Evolutionary conservation across 1,284 basidiomycete species (phyloP).

Genomic region (Lignosus rhinocerotis): DNA sequence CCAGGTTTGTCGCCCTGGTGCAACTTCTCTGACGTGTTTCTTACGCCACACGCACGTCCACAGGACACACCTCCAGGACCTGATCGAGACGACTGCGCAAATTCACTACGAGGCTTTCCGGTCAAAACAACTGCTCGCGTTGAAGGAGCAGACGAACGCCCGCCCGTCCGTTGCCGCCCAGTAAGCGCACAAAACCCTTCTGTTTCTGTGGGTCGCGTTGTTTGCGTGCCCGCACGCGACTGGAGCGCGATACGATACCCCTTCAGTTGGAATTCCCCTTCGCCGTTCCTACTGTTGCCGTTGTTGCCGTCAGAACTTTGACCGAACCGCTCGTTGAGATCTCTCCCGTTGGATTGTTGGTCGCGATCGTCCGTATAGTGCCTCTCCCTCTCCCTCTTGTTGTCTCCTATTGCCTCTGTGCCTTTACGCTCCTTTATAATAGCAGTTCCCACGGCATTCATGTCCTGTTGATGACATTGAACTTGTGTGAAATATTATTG

Average conservation of each 20-base stretch:
- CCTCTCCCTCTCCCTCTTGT: slow-evolving; percentile 12
- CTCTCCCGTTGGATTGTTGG: slow-evolving; percentile 21
- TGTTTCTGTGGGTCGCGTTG: not conserved
- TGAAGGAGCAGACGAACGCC: slow-evolving; percentile 69
- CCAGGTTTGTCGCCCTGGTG: slow-evolving; percentile 51
- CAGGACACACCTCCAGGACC: slow-evolving; percentile 95
- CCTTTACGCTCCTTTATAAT: slow-evolving; percentile 30
- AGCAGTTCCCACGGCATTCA: slow-evolving; percentile 16
- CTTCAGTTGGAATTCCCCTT: slow-evolving; percentile 17
- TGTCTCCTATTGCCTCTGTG: slow-evolving; percentile 26
- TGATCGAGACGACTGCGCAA: slow-evolving; percentile 98
- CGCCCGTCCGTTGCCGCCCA: slow-evolving; percentile 28
- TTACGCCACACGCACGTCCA: not conserved
- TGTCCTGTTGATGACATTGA: not conserved
- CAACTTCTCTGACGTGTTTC: too few relatives aligned
- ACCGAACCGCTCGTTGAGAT: slow-evolving; percentile 24
- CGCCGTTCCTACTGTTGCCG: not conserved
- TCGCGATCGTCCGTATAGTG: slow-evolving; percentile 18
- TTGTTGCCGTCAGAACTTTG: not conserved
- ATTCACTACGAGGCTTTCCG: slow-evolving; percentile 99
- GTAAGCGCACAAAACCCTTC: slow-evolving; percentile 4
- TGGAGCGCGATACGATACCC: slow-evolving; percentile 27
- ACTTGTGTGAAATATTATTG: too few relatives aligned
- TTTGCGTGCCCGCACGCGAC: not conserved
- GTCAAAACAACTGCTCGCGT: slow-evolving; percentile 92